Base-by-base conservation (phyloP, 768 basidiomycete species). In the Tricholoma matsutake region DNA sequence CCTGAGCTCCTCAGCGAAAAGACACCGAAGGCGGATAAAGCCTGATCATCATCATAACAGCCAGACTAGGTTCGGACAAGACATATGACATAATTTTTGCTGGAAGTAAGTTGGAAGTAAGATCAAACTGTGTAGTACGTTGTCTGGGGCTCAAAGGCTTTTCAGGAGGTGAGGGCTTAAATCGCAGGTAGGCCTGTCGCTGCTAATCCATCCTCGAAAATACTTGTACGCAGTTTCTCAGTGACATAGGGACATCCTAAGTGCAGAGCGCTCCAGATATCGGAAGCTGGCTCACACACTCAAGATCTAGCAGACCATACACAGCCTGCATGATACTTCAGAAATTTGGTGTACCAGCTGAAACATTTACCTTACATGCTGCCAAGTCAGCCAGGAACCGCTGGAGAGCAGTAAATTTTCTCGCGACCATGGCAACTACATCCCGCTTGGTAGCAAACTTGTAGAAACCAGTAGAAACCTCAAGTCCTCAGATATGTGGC, bases 401-500 rank as follows among this genome's bases (percentile, higher is more conserved):
- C 60, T 85, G 79, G 10, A 98, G 80, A 4, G 67, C 68, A 10
- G 82, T 83, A 3, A 98, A 76, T 66, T 88, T 86, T 9, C 68
- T 67, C 10, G 82, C 72, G 61, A 98, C 92, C 22, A 71, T 67
- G 9, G 87, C 84, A 16, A 96, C 76, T 2, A 77, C 73, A 31
- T 85, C 78, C 96, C 95, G 59, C 72, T 78, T 4, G 86, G 71
- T 32, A 97, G 66, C 16, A 97, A 80, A 72, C 81, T 95, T 47
- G 79, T 77, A 14, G 94, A 25, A 25, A 25, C 22, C 22, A 25
- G 22, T 25, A 25, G 22, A 93, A 37, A 98, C 76, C 75, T 97
- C 91, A 37, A 98, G 78, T 8, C 86, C 87, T n/a, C 82, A 83
- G 47, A 95, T 79, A 67, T 84, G 92, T 96, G 63, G 34, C 9